Conservation (phyloP, 148 eudicot genomes). For the Rhododendron ferrugineum region DNA sequence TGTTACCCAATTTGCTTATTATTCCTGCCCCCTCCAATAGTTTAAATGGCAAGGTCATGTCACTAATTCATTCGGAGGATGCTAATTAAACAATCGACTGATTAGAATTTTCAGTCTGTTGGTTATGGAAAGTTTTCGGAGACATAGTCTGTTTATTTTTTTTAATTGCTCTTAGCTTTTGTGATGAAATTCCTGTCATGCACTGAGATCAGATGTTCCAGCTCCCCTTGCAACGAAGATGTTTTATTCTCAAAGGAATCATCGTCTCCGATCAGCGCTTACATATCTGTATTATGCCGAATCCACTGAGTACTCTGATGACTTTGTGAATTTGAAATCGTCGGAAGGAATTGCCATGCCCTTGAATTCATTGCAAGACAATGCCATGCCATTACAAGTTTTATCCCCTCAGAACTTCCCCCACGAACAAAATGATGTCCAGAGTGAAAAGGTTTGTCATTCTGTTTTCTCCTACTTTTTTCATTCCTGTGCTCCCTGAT, state of each 20-base stretch:
- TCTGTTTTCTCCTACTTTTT: conserved; percentile 3
- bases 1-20: not conserved
- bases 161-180: not conserved
- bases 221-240: conserved; percentile 68
- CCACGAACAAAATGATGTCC: conserved; percentile 25
- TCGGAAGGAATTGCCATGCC: conserved; percentile 23
- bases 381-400: conserved; percentile 11
- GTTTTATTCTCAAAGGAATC: conserved; percentile 64
- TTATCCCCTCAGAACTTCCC: conserved; percentile 23
- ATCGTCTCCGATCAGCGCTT: conserved; percentile 53
- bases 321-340: conserved; percentile 19
- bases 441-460: conserved; percentile 31
- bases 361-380: not conserved
- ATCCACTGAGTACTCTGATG: conserved; percentile 22
- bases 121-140: not conserved
- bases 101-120: not conserved
- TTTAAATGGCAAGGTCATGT: not conserved
- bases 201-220: conserved; percentile 41
- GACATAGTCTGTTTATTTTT: not conserved
- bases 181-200: conserved; percentile 8
- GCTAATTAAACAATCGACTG: not conserved
- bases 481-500: not conserved
- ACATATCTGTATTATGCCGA: conserved; percentile 40
- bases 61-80: not conserved
- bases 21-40: not conserved